Evolutionary conservation across 2,329 filamentous ascomycete genomes (phyloP), one percentile per base, ranked within the genome.

Genomic region (Phialophora chinensis): DNA sequence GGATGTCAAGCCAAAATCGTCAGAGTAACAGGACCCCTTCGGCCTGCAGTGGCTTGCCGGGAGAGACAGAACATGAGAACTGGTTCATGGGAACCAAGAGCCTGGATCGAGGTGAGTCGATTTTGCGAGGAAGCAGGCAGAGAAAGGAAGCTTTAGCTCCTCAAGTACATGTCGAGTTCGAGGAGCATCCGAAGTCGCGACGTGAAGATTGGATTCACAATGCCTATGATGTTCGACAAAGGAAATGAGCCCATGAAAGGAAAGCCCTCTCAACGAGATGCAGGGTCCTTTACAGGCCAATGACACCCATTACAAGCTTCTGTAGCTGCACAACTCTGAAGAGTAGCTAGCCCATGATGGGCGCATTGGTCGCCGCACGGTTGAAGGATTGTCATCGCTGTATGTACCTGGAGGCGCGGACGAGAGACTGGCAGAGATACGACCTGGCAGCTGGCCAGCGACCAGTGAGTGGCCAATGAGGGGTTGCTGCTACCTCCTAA

Each of bases 131-230:
- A 55, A 57, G 42, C 52, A 53, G 62, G 55, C 61, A 64, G 61
- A 56, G 33, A 56, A 60, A 14, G 42, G 56, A 47, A 61, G 62
- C 31, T 49, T 60, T 67, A 58, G 61, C 55, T 47, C 49, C 17
- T 27, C 11, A 35, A 49, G 52, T 20, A 31, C 29, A 31, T 31
- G 54, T 44, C 59, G 42, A 23, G 20, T 42, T 49, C 31, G 25
- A 49, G 35, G 23, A 50, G 49, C 44, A 38, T 44, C 25, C 25
- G 49, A 61, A 4, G 44, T 61, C 33, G 58, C 7, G 47, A 31
- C 23, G 14, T 25, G 31, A 33, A 61, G 47, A 49, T 61, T 42
- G 31, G 52, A 42, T 20, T 61, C 31, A 44, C 57, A 23, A 20
- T 17, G 59, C 33, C 47, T 38, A 29, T 31, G 31, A 42, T 31